Evolutionary conservation across 352 stramenopile genomes (phyloP), one percentile per base, ranked within the genome.

Genomic region (Globisporangium spinosum): DNA sequence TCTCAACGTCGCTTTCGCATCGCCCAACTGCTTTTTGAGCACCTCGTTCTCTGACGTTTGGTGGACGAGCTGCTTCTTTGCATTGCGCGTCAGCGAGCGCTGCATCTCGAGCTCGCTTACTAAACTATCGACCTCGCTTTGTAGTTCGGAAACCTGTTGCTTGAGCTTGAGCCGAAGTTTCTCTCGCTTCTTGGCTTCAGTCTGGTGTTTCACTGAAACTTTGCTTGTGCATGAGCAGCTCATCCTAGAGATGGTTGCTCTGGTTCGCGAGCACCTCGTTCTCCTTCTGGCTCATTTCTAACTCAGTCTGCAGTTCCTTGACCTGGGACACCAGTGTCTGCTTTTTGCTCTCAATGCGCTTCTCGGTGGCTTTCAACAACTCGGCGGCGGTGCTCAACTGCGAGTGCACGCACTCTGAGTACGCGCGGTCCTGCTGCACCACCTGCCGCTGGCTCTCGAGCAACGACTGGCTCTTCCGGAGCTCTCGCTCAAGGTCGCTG

Each of bases 331-430:
- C 57, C n/a, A 76, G 73, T 17, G 74, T 25, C 17, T 67, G 23
- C 17, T 85, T 73, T 38, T 81, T 78, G 45, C 78, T 70, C 51
- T 81, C 72, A 3, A 89, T 51, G 22, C 80, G 79, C 29, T 75
- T 76, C 59, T 91, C 85, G 4, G 74, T 83, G 9, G 81, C 65
- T 35, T 85, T 83, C 12, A 93, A 75, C 61, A 93, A 58, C 35
- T 89, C 75, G 1, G 85, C 77, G 1, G 80, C 78, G 0, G 81
- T 89, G 38, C 71, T 72, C 8, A 93, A 76, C 62, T 93, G 85
- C n/a, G 56, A 60, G 62, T 89, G 83, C 25, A 90, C 77, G 35
- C 80, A 70, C 32, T 83, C 69, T 8, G 77, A 80, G 61, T 91
- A 89, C 65, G 85, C 75, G 51, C 78, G 75, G 58, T 89, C 83